phyloP scores from a whole-genome alignment of 176 grass and related monocot genomes.

The Bonia amplexicaulis region DNA sequence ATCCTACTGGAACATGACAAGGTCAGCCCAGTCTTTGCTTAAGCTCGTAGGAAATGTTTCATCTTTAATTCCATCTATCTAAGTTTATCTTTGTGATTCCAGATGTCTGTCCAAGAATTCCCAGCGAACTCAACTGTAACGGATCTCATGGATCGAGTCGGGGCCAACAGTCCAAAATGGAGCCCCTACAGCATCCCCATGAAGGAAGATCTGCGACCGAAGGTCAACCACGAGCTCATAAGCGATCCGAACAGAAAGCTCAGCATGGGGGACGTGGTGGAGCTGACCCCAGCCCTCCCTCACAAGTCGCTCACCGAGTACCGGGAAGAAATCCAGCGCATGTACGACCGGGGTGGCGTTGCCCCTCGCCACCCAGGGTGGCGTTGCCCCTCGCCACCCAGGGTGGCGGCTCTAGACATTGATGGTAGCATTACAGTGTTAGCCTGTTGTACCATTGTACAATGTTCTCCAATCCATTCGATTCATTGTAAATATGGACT shows the following conservation, averaged over 20 bases:
- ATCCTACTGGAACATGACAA: conserved; percentile 74
- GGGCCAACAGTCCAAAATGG: conserved; percentile 44
- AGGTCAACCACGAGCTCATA: conserved; percentile 57
- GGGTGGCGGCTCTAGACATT: conserved; percentile 33
- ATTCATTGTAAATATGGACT: conserved; percentile 50
- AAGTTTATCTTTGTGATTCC: conserved; percentile 1
- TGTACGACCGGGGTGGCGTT: conserved; percentile 56
- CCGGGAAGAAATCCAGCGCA: conserved; percentile 78
- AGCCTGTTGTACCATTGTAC: conserved; percentile 13
- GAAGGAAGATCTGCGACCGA: conserved; percentile 67
- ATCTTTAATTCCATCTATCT: background rate
- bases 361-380: conserved; percentile 28
- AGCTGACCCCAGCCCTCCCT: conserved; percentile 57
- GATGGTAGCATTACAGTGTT: background rate
- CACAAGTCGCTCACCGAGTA: conserved; percentile 56
- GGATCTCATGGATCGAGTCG: conserved; percentile 58
- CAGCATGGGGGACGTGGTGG: conserved; percentile 76
- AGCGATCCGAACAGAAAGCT: conserved; percentile 49
- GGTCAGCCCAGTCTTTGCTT: conserved; percentile 32
- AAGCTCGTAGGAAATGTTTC: background rate
- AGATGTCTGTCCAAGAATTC: conserved; percentile 85
- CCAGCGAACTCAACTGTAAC: conserved; percentile 55
- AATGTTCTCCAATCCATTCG: conserved; percentile 14
- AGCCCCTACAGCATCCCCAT: conserved; percentile 52
- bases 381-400: conserved; percentile 26